These are phyloP conservation scores for Eucalyptus lansdowneana DNA, from an alignment of 345 rosid species.

Conservation along the genomic window DNA sequence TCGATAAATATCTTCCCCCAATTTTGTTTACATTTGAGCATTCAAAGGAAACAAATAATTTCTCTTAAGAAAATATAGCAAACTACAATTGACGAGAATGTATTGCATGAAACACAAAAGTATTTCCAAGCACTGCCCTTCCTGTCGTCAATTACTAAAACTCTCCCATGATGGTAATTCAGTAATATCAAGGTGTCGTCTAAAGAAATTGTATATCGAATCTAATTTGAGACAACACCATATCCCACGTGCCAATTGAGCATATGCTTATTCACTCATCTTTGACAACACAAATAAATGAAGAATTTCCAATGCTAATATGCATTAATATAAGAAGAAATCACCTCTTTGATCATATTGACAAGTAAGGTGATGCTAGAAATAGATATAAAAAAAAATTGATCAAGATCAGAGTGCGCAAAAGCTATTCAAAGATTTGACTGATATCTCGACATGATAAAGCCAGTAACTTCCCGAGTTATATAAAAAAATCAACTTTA, in stretches of 20 bases:
- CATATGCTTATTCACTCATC: not conserved
- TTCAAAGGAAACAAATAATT: not conserved
- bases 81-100: not conserved
- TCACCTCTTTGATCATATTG: not conserved
- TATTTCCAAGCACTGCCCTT: not conserved
- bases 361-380: not conserved
- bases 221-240: not conserved
- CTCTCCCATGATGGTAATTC: not conserved
- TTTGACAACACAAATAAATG: not conserved
- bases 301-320: not conserved
- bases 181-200: not conserved
- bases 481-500: not conserved
- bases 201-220: accelerated
- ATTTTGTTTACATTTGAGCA: not conserved
- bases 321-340: not conserved
- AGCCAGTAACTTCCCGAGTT: accelerated
- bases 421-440: not conserved
- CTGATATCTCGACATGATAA: accelerated
- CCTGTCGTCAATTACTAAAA: not conserved
- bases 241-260: not conserved
- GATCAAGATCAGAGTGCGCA: not conserved
- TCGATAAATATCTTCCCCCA: not conserved
- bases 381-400: not conserved
- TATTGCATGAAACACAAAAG: not conserved
- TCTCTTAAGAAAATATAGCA: not conserved